Base-by-base conservation (phyloP, 1,139 yeast genomes). In the Yamadazyma siamensis region DNA sequence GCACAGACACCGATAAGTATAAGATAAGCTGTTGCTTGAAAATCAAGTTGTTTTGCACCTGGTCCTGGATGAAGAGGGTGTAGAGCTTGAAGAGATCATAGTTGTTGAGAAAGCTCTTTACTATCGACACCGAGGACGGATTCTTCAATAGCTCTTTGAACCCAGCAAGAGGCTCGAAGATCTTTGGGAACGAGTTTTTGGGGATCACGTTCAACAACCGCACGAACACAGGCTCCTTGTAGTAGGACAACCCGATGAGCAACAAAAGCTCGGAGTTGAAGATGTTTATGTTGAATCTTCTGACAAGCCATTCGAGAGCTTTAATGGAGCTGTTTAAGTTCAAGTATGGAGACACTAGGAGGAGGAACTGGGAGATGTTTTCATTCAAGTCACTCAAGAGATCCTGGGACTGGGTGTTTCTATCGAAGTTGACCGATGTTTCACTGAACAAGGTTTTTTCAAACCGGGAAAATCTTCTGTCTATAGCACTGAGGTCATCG, bases 251-350 rank as follows among this genome's bases (percentile, higher is more conserved):
- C 3, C 82, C 71, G 4, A 88, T 70, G 35, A 89, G 61, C 26
- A 94, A 50, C 23, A 91, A 52, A 36, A 68, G 53, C 53, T 91
- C 97, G 0, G 88, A 65, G 47, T 85, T 87, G 49, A 83, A 82
- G 28, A 85, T 69, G 52, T 91, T 91, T 43, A 86, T 77, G 53
- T 85, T 87, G 55, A 89, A 94, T 47, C 97, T 74, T 61, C 98
- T 81, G 15, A 91, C 81, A 23, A 91, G 75, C 98, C 98, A 91
- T 62, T 91, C 99, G 9, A 87, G 68, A 8, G 96, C 94, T 48
- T 80, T 81, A 30, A 87, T 54, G 2, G 96, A 75, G 11, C 95
- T 86, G 18, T 79, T 72, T 32, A 88, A 63, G 40, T 76, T 74
- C 70, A 91, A 78, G 48, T 76, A 72, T 3, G 87, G 86, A 3